Base-by-base conservation (phyloP, 306 rosid genomes). In the Pterocarpus santalinus region DNA sequence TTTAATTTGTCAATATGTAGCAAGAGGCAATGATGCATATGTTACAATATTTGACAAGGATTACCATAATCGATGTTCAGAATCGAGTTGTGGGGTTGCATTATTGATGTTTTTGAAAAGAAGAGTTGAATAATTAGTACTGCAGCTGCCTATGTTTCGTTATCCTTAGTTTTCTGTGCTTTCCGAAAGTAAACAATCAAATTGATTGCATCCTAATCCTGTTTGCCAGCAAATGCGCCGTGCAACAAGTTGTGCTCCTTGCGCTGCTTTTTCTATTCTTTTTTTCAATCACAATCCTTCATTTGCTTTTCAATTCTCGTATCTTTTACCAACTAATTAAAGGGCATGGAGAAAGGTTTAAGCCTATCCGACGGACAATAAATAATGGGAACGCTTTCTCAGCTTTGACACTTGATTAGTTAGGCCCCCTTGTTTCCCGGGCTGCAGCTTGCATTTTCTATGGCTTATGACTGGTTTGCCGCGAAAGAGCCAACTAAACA, bases 211-310 rank as follows among this genome's bases (percentile, higher is more conserved):
- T 13, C 22, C 22, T 55, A 55, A 55, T 43, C 51, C n/a, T 49
- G 82, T 49, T 56, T 68, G 35, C 34, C 22, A 17, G 47, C 33
- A 69, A 69, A 46, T 28, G 17, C 57, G 62, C 49, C 63, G 65
- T 22, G 10, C 66, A 53, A 30, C 78, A 73, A 73, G 28, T 81
- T 81, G 75, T 44, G 63, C 14, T n/a, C 10, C 32, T 47, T 56
- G 41, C 14, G 1, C 2, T 17, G 11, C 63, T 17, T 62, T 36
- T 9, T 6, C 35, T 39, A 41, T 33, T 56, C 62, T 60, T 81
- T 67, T 33, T 1, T 17, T 10, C 61, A 55, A 2, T 55, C 65
- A 32, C 63, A 74, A 2, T 49, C 33, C 72, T 58, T n/a, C 0
- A 73, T 14, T 65, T 51, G 5, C 55, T 52, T 38, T 53, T 32